Evolutionary conservation across 2,329 filamentous ascomycete genomes (phyloP), one percentile per base, ranked within the genome.

Genomic region (Didymella arachidicola): DNA sequence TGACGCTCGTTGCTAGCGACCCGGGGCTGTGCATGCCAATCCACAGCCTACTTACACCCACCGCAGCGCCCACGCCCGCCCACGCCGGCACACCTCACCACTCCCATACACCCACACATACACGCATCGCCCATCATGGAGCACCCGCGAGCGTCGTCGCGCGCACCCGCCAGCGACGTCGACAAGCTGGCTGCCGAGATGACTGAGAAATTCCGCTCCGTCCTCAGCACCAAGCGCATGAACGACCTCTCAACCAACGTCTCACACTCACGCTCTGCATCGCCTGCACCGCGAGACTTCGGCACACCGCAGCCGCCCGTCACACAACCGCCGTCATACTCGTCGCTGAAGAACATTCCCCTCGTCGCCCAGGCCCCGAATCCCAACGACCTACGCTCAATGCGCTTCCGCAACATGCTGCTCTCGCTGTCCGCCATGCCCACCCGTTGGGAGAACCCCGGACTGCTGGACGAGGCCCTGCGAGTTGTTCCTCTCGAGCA

Each of bases 381-480:
- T 25, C 94, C 95, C 7, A 75, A 72, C 43, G 81, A 83, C 64
- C 71, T 75, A 48, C 79, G 80, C 53, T 81, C 80, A 12, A 66
- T 82, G 38, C 79, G 80, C 50, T 83, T 83, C 72, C 78, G 79
- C 62, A 96, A 90, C 78, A 85, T 96, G 61, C 84, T 98, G 43
- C 86, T 96, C 65, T 92, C 91, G 19, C 80, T 98, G 19, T 97
- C 94, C 16, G 84, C 90, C 59, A 97, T 93, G 44, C 95, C 95
- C 18, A 90, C 89, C 19, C 95, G 94, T 75, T 99, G 96, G 80
- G 95, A 99, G 78, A 98, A 99, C 77, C 94, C 95, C 0, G 95
- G 95, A 34, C 81, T 98, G 11, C 82, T 99, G 51, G 95, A 99
- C 74, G 94, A 98, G 77, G 95, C 94, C 4, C 81, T 99, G 18